These are phyloP conservation scores for Kappamyces sp. DNA, from an alignment of 192 early-diverging fungal species.

Conservation along the genomic window DNA sequence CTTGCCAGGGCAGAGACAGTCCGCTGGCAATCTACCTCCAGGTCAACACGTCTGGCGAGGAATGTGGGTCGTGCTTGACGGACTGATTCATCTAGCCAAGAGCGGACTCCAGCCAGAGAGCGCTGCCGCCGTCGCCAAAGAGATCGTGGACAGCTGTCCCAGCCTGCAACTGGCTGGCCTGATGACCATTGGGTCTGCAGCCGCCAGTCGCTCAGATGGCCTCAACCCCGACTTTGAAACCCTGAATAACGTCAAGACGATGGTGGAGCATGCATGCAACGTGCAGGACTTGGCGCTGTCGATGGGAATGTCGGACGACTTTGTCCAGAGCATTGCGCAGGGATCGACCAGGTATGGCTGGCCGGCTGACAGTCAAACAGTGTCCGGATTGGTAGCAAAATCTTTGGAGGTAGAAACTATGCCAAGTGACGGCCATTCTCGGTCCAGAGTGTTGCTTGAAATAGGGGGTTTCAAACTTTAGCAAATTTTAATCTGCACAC, in stretches of 20 bases:
- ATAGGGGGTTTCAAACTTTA: too few species aligned
- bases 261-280: neutral
- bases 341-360: conserved; percentile 63
- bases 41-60: conserved; percentile 92
- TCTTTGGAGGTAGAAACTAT: conserved; percentile 72
- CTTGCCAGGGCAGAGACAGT: conserved; percentile 42
- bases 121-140: conserved; percentile 48
- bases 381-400: conserved; percentile 86
- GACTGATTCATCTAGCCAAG: conserved; percentile 52
- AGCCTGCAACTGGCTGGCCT: conserved; percentile 71
- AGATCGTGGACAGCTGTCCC: conserved; percentile 61
- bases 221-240: conserved; percentile 75
- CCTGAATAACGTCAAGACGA: conserved; percentile 17
- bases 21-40: conserved; percentile 84
- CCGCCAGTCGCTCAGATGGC: conserved; percentile 33
- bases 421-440: neutral
- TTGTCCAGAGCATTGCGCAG: conserved; percentile 70
- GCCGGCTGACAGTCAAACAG: conserved; percentile 10
- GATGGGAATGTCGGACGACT: conserved; percentile 99
- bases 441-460: too few species aligned
- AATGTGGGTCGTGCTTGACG: conserved; percentile 43
- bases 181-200: conserved; percentile 93
- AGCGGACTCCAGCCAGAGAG: conserved; percentile 62
- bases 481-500: too few species aligned
- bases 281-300: conserved; percentile 62